Percentiles rank a stretch among this genome's conserved stretches.
phyloP scores from a whole-genome alignment of 768 basidiomycete genomes.

The Termitomyces sp. region DNA sequence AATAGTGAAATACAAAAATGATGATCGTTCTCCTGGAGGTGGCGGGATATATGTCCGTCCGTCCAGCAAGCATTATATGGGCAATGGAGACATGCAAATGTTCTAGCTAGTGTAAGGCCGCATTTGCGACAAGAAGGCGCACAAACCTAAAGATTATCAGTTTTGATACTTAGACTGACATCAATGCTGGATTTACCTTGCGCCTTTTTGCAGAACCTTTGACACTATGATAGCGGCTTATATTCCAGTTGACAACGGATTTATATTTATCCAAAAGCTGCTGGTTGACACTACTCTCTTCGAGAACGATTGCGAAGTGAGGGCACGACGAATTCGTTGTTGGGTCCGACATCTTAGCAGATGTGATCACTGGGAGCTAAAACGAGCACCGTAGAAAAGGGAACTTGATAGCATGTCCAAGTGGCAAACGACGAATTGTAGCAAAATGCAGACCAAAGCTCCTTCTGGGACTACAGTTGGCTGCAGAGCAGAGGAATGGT shows the following conservation, averaged over 20 bases:
- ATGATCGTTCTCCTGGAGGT: constrained; percentile 56
- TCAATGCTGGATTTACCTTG: constrained; percentile 37
- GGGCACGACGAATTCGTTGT: constrained; percentile 24
- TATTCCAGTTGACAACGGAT: constrained; percentile 51
- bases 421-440: not conserved
- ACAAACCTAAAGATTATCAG: constrained; percentile 33
- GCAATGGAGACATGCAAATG: constrained; percentile 74
- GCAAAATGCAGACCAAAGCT: not conserved
- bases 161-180: not conserved
- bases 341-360: not conserved
- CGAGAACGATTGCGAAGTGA: constrained; percentile 37
- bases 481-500: not conserved
- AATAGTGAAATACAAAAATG: constrained; percentile 50
- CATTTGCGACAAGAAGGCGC: constrained; percentile 65
- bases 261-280: constrained; percentile 39
- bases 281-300: constrained; percentile 21
- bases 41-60: constrained; percentile 48
- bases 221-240: constrained; percentile 39
- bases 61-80: constrained; percentile 67
- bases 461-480: not conserved
- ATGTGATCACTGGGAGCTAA: not conserved
- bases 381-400: not conserved
- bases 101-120: constrained; percentile 47
- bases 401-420: not conserved
- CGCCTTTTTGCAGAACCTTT: constrained; percentile 53